Percentiles rank a stretch among this genome's conserved stretches.
Evolutionary conservation across 2,329 filamentous ascomycete genomes (phyloP).

Genomic region (Curvularia spicifera): DNA sequence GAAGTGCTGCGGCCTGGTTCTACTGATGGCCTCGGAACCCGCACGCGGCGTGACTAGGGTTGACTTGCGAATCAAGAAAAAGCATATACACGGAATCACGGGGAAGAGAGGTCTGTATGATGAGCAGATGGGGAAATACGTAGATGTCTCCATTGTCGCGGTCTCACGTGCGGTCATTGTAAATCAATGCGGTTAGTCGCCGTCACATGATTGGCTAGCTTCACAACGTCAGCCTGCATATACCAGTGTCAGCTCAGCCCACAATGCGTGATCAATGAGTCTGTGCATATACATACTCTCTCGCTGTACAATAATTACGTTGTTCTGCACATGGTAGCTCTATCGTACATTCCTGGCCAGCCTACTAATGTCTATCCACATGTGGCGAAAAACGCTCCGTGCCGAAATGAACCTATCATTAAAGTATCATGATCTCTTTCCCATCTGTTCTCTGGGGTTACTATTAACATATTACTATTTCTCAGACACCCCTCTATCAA

Average conservation of each 20-base stretch:
- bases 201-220: slow-evolving; percentile 5
- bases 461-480: too few species aligned
- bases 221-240: too few species aligned
- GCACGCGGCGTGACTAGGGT: slow-evolving; percentile 4
- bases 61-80: slow-evolving; percentile 1
- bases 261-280: neutral
- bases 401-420: too few species aligned
- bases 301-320: neutral
- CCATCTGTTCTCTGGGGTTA: too few species aligned
- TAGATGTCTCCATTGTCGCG: slow-evolving; percentile 15
- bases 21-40: neutral
- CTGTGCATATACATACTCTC: neutral
- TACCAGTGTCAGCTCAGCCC: neutral
- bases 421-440: too few species aligned
- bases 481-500: too few species aligned
- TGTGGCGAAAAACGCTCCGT: too few species aligned
- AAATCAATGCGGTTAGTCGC: slow-evolving; percentile 7
- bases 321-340: neutral
- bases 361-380: too few species aligned
- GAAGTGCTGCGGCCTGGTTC: slow-evolving; percentile 7
- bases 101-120: slow-evolving; percentile 1
- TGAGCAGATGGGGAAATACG: slow-evolving; percentile 5
- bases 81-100: slow-evolving; percentile 2
- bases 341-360: too few species aligned
- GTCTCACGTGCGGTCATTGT: slow-evolving; percentile 14